Evolutionary conservation across 2,329 filamentous ascomycete species (phyloP).

Genomic region (Chrysosporium queenslandicum): DNA sequence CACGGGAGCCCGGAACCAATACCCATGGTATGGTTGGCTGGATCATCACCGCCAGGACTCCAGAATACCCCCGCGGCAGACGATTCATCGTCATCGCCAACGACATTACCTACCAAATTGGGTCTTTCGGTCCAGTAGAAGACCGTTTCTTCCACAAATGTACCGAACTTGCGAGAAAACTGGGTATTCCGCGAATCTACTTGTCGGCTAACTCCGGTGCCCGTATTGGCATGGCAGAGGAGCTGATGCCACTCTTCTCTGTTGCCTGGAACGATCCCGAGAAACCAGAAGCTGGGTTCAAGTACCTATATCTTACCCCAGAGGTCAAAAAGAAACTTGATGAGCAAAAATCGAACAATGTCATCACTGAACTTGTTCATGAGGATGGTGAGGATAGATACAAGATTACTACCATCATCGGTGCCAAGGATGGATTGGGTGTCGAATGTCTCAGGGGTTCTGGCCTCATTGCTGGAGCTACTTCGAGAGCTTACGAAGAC

Average conservation of each 20-base stretch:
- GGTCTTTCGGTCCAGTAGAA: slow-evolving; percentile 91
- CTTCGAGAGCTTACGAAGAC: slow-evolving; percentile 92
- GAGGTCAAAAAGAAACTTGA: slow-evolving; percentile 80
- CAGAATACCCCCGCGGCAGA: slow-evolving; percentile 85
- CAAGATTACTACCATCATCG: slow-evolving; percentile 88
- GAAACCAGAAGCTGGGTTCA: slow-evolving; percentile 82
- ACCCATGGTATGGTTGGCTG: slow-evolving; percentile 97
- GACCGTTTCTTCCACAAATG: slow-evolving; percentile 99
- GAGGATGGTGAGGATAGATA: slow-evolving; percentile 84
- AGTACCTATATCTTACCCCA: slow-evolving; percentile 88
- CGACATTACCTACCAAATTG: slow-evolving; percentile 98
- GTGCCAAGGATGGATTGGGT: slow-evolving; percentile 89
- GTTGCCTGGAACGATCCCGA: slow-evolving; percentile 85
- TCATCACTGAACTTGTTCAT: slow-evolving; percentile 76
- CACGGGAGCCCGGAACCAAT: slow-evolving; percentile 90
- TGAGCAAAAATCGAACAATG: slow-evolving; percentile 60
- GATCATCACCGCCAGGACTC: slow-evolving; percentile 88
- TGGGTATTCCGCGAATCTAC: slow-evolving; percentile 94
- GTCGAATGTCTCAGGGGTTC: slow-evolving; percentile 96
- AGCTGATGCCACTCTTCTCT: slow-evolving; percentile 93
- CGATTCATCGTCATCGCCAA: slow-evolving; percentile 96
- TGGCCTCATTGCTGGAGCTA: slow-evolving; percentile 95
- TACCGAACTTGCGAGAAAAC: slow-evolving; percentile 84
- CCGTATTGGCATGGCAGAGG: slow-evolving; percentile 89
- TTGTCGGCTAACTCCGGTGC: slow-evolving; percentile 98